These are phyloP conservation scores for Hippophae rhamnoides DNA, from an alignment of 306 rosid species.

Conservation along the genomic window DNA sequence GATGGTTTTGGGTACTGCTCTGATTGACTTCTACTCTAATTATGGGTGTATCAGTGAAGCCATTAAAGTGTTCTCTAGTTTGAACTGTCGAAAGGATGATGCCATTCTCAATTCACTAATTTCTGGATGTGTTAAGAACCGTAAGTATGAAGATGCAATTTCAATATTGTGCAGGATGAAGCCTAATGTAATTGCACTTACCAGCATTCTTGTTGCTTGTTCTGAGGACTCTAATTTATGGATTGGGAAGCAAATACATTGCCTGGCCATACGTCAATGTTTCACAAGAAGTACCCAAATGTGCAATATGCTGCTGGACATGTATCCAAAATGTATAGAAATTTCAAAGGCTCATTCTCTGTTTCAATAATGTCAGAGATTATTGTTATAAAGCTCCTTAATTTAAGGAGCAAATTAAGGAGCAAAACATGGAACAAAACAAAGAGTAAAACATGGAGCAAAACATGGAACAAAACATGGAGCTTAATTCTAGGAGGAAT, in stretches of 20 bases:
- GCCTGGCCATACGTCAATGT: conserved; percentile 39
- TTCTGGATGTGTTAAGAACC: conserved; percentile 45
- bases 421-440: too few relatives aligned
- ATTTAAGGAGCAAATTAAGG: too few relatives aligned
- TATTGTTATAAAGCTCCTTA: too few relatives aligned
- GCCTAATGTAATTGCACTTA: conserved; percentile 48
- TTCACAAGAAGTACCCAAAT: conserved; percentile 40
- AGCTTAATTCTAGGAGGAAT: too few relatives aligned
- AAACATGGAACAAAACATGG: too few relatives aligned
- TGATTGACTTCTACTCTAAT: conserved; percentile 47
- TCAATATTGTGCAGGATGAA: conserved; percentile 33
- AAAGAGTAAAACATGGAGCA: too few relatives aligned
- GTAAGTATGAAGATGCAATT: conserved; percentile 32
- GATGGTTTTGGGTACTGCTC: conserved; percentile 55
- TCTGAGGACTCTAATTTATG: conserved; percentile 45
- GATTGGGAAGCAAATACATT: conserved; percentile 55
- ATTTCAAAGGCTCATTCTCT: conserved; percentile 24
- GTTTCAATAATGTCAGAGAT: too few relatives aligned
- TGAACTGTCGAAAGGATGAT: conserved; percentile 36
- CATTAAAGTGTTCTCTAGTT: conserved; percentile 31
- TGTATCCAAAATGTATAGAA: conserved; percentile 54
- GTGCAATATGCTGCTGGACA: conserved; percentile 42
- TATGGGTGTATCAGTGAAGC: conserved; percentile 40
- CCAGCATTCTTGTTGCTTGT: conserved; percentile 51
- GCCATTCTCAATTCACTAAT: conserved; percentile 41